Conservation (phyloP, 2,329 filamentous ascomycete genomes). For the Penicillium italicum region DNA sequence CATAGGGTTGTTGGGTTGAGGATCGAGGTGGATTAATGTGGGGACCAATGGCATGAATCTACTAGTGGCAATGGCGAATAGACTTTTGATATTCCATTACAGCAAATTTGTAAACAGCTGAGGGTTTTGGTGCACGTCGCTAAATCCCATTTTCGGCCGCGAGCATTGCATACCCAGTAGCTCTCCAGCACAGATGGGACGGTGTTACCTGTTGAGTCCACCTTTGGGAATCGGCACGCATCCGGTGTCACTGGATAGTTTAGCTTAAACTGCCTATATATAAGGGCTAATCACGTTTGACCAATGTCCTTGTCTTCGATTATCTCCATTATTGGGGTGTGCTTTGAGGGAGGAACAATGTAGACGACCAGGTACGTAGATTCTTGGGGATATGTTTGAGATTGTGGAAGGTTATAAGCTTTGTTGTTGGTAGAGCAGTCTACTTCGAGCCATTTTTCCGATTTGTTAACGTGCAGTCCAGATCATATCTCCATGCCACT, state of each 20-base stretch:
- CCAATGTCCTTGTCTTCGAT: neutral
- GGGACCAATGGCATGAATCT: neutral
- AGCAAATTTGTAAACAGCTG: neutral
- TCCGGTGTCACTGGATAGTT: neutral
- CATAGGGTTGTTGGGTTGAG: neutral
- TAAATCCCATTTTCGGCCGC: neutral
- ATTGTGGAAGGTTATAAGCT: neutral
- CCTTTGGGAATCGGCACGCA: conserved; percentile 12
- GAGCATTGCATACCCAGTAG: neutral
- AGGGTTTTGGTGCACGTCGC: neutral
- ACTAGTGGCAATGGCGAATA: neutral
- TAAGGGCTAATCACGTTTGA: neutral
- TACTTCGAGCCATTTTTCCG: neutral
- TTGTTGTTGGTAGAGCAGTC: neutral
- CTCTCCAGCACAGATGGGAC: neutral
- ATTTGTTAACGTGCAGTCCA: neutral
- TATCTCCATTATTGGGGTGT: neutral
- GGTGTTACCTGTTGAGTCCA: conserved; percentile 4
- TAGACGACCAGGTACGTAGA: neutral
- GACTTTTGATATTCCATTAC: neutral
- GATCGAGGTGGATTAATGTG: conserved; percentile 7
- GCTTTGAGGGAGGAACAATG: neutral
- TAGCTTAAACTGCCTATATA: neutral
- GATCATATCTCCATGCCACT: neutral
- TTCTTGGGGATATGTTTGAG: neutral